These are phyloP conservation scores for Geotrichum australiense DNA, from an alignment of 1,139 yeast genomes.

Conservation along the genomic window DNA sequence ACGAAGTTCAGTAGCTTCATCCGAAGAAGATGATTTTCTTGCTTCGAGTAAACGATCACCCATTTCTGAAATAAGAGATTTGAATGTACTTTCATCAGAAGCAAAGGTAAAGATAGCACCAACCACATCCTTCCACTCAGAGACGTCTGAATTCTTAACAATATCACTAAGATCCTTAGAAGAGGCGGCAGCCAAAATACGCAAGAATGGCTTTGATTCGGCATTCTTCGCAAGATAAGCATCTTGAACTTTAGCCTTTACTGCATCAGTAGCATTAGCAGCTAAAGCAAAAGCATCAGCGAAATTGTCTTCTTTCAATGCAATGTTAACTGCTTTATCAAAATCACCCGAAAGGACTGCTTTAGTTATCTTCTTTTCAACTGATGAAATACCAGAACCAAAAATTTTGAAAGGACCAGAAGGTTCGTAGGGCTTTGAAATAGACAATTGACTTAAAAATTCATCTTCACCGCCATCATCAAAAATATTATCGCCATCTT, in stretches of 20 bases:
- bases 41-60: constrained; percentile 63
- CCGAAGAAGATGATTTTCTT: constrained; percentile 25
- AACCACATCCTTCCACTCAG: constrained; percentile 82
- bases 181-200: constrained; percentile 64
- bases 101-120: constrained; percentile 57
- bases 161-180: constrained; percentile 60
- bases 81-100: constrained; percentile 40
- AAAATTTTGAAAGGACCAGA: constrained; percentile 41
- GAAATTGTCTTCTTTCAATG: constrained; percentile 57
- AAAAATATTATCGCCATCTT: constrained; percentile 27
- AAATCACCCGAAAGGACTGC: constrained; percentile 58
- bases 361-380: constrained; percentile 45
- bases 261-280: constrained; percentile 50
- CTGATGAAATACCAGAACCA: constrained; percentile 36
- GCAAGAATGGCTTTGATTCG: constrained; percentile 51
- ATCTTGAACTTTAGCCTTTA: constrained; percentile 61
- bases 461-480: constrained; percentile 31
- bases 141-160: constrained; percentile 67
- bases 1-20: constrained; percentile 40
- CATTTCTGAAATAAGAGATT: constrained; percentile 51
- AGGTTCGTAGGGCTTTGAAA: constrained; percentile 32
- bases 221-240: constrained; percentile 61
- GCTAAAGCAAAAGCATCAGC: constrained; percentile 81
- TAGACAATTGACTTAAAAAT: constrained; percentile 28
- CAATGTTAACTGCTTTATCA: constrained; percentile 59